Base-by-base conservation (phyloP, 2,329 filamentous ascomycete genomes). In the Calonectria pseudoreteaudii region DNA sequence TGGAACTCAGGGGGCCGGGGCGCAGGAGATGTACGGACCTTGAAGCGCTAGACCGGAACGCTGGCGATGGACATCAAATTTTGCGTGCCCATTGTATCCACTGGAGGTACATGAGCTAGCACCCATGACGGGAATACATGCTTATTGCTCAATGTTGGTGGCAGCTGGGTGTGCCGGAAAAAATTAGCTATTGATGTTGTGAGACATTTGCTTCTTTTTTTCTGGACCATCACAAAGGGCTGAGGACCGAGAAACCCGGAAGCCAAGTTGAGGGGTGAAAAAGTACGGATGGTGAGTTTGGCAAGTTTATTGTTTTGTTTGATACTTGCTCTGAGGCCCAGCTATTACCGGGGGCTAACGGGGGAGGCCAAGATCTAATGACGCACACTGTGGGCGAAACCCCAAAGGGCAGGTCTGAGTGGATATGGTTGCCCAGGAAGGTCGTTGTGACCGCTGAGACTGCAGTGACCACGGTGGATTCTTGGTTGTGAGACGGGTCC, bases 41-140 rank as follows among this genome's bases (percentile, higher is more conserved):
- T 75, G 70, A 75, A 80, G 73, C 71, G 71, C 73, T 78, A 62
- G 79, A 69, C 71, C 72, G 75, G 77, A 75, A 78, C 68, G 71
- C 62, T 74, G 66, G 68, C 65, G 66, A 78, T 74, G 70, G 73
- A 47, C 66, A 71, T 75, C 74, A 71, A 74, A 74, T 60, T 75
- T 75, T 72, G 71, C 69, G 66, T 65, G 66, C 62, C 74, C 53
- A 56, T 72, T 60, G 74, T 75, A 72, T 74, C 68, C 73, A 76
- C 73, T 58, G 38, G 53, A 49, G 66, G 36, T 68, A 44, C 66
- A 62, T 36, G 34, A 60, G 56, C 56, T 60, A 62, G 66, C n/a
- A 36, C 28, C 34, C 38, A 30, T 69, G 72, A 68, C 66, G 30
- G 60, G 34, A 74, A 34, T 34, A 72, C 70, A 68, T 72, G 70